Percentiles rank a stretch among this genome's conserved stretches.
Evolutionary conservation across 768 basidiomycete species (phyloP).

Genomic region (Lentinula edodes): DNA sequence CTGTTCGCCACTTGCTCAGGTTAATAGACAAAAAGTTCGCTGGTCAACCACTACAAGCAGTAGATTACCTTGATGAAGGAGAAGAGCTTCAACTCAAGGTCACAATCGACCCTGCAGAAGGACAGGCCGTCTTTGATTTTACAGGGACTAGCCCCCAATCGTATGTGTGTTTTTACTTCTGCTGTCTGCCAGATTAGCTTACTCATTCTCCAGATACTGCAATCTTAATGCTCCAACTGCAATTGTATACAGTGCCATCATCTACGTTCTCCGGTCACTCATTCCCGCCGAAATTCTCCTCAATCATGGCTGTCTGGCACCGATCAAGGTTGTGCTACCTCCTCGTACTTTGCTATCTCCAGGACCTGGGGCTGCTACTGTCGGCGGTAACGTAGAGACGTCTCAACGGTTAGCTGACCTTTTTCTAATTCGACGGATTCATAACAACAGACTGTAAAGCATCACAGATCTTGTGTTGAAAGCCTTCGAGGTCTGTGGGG

Average conservation of each 20-base stretch:
- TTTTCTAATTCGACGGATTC: background rate
- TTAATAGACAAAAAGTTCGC: background rate
- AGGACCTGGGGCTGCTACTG: background rate
- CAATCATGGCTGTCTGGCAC: background rate
- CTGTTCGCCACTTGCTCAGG: background rate
- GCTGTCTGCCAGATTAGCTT: background rate
- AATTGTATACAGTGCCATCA: background rate
- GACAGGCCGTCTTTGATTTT: conserved; percentile 2
- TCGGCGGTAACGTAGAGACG: conserved; percentile 2
- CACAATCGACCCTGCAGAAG: background rate
- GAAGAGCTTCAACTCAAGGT: background rate
- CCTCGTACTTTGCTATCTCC: background rate
- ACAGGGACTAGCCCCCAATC: conserved; percentile 1
- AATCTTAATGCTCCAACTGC: conserved; percentile 3
- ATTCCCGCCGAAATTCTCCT: background rate
- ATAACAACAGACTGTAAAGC: background rate
- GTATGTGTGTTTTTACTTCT: background rate
- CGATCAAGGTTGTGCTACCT: background rate
- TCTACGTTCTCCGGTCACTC: background rate
- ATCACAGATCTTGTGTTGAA: background rate
- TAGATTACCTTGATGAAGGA: conserved; percentile 3
- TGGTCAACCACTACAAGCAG: background rate
- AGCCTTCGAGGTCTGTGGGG: background rate
- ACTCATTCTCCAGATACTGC: background rate
- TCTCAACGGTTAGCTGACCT: background rate